Conservation (phyloP, 495 filamentous ascomycete genomes). For the Penicillium mononematosum region DNA sequence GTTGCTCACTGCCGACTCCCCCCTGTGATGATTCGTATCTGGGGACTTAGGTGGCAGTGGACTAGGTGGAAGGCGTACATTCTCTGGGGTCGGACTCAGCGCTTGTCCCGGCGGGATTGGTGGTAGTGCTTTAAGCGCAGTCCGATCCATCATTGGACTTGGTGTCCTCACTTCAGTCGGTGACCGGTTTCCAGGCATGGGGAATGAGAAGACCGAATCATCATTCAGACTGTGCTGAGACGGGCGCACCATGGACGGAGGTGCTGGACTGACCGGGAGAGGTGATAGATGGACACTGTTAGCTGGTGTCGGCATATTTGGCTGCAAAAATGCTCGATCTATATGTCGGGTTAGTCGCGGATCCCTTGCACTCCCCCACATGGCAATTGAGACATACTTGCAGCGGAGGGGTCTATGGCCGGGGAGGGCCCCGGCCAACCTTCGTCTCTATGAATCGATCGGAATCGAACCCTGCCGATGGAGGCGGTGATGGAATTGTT, state of each 20-base stretch:
- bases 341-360: conserved; percentile 17
- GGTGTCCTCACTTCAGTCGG: conserved; percentile 31
- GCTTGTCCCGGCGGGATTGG: conserved; percentile 19
- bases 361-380: conserved; percentile 9
- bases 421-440: conserved; percentile 40
- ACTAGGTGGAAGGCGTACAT: conserved; percentile 28
- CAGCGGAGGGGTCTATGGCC: conserved; percentile 53
- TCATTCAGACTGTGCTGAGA: conserved; percentile 47
- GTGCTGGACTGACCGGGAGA: conserved; percentile 38
- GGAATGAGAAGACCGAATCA: conserved; percentile 59
- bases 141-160: conserved; percentile 19
- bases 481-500: conserved; percentile 38
- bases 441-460: conserved; percentile 25
- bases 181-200: conserved; percentile 44
- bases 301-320: conserved; percentile 57
- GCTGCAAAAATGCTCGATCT: conserved; percentile 63
- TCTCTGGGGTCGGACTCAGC: conserved; percentile 20
- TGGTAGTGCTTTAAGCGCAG: conserved; percentile 19
- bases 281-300: conserved; percentile 61
- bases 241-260: conserved; percentile 41
- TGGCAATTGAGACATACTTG: conserved; percentile 46
- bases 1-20: conserved; percentile 40
- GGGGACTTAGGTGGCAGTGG: conserved; percentile 27
- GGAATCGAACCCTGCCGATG: conserved; percentile 28
- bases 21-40: conserved; percentile 28